These are phyloP conservation scores for Tetraselmis striata DNA, from an alignment of 139 green algal genomes.

Conservation along the genomic window DNA sequence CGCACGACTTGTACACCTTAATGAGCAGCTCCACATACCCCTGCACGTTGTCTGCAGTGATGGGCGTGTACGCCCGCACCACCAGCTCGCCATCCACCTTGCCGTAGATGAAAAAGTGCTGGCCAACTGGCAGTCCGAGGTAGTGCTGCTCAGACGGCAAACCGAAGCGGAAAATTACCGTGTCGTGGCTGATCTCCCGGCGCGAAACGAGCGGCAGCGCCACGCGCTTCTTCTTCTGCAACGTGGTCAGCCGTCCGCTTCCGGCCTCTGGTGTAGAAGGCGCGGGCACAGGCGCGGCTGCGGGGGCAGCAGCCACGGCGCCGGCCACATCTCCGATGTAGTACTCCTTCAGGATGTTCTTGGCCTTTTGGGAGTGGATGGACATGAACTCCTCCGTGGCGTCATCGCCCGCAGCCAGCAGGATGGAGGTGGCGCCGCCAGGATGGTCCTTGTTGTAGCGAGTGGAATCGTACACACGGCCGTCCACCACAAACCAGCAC, in stretches of 20 bases:
- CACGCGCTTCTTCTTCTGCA: conserved; percentile 58
- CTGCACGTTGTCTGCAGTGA: conserved; percentile 66
- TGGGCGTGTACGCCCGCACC: conserved; percentile 96
- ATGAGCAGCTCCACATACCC: conserved; percentile 95
- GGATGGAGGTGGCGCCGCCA: conserved; percentile 37
- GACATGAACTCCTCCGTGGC: conserved; percentile 27
- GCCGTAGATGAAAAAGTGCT: conserved; percentile 90
- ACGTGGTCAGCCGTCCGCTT: conserved; percentile 31
- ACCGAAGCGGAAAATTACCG: conserved; percentile 83
- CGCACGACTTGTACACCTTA: conserved; percentile 54
- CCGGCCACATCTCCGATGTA: conserved; percentile 27
- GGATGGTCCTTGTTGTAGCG: conserved; percentile 57
- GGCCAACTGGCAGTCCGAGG: conserved; percentile 84
- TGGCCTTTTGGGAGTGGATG: conserved; percentile 28
- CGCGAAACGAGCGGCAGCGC: not conserved
- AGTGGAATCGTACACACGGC: conserved; percentile 57
- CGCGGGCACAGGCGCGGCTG: not conserved
- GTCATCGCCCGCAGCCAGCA: conserved; percentile 25
- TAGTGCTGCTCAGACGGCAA: conserved; percentile 78
- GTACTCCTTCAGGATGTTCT: conserved; percentile 26
- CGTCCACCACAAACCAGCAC: conserved; percentile 44
- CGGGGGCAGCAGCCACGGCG: not conserved
- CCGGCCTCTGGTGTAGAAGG: not conserved
- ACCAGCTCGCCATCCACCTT: conserved; percentile 71
- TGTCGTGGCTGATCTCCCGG: conserved; percentile 73